phyloP scores from a whole-genome alignment of 2,329 filamentous ascomycete species.

The Ceratocystis harringtonii region DNA sequence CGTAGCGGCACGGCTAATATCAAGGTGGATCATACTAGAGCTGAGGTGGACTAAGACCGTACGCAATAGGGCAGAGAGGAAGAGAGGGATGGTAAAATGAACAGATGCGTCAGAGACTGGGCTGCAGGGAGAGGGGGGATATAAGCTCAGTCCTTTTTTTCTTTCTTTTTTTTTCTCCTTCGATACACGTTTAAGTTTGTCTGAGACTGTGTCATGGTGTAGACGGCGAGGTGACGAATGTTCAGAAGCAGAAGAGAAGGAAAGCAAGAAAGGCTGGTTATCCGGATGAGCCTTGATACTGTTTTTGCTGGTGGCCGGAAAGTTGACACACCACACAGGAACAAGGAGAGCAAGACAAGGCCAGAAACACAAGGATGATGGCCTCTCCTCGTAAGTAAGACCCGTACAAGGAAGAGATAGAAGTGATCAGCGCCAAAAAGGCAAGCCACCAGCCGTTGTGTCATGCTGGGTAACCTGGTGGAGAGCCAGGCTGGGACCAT shows the following conservation, averaged over 20 bases:
- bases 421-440: conserved; percentile 2
- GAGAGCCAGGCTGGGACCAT: neutral
- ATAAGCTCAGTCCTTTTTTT: too few species aligned
- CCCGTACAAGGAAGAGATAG: neutral
- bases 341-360: neutral
- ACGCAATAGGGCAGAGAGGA: neutral
- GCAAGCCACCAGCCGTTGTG: neutral
- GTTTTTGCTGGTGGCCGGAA: neutral
- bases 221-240: too few species aligned
- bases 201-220: too few species aligned
- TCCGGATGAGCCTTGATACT: neutral
- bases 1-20: neutral
- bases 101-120: neutral
- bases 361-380: neutral
- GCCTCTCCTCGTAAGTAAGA: neutral
- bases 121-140: neutral
- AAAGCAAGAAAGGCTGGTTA: neutral
- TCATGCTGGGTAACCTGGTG: neutral
- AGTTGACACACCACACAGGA: neutral
- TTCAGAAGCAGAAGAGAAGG: neutral
- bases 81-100: neutral
- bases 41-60: neutral
- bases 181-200: too few species aligned
- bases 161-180: too few species aligned
- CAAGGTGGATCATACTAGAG: neutral